Conservation (phyloP, 2,329 filamentous ascomycete species). For the Thelonectria discophora region DNA sequence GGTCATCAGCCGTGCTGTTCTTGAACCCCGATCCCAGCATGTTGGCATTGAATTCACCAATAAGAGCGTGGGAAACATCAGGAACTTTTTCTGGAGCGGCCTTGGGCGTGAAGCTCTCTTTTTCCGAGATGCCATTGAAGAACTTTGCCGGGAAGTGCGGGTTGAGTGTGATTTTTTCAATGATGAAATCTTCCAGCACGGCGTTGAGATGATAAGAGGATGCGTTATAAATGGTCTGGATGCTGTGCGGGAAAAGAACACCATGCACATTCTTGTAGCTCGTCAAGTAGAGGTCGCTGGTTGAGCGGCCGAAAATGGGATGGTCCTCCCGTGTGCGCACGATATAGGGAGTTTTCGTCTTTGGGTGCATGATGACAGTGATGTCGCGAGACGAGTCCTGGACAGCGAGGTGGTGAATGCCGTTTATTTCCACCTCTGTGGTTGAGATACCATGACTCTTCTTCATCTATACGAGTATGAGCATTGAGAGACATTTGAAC, state of each 20-base stretch:
- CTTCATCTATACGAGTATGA: neutral
- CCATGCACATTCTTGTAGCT: constrained; percentile 19
- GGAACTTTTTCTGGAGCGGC: neutral
- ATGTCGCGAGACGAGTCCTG: neutral
- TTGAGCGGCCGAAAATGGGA: constrained; percentile 5
- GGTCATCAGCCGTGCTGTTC: constrained; percentile 2
- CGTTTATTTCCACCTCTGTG: constrained; percentile 8
- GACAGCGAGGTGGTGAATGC: constrained; percentile 20
- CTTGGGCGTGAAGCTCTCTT: constrained; percentile 14
- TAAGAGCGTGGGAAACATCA: constrained; percentile 7
- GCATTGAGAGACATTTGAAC: no score
- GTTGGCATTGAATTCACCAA: constrained; percentile 29
- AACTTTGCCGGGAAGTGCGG: neutral
- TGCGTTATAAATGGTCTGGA: constrained; percentile 27
- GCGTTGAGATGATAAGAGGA: constrained; percentile 9
- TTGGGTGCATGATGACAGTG: constrained; percentile 12
- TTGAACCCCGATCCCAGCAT: constrained; percentile 22
- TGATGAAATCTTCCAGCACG: constrained; percentile 23
- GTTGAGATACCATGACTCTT: neutral
- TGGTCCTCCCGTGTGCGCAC: constrained; percentile 22
- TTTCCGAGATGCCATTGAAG: constrained; percentile 4
- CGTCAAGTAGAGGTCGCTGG: constrained; percentile 22
- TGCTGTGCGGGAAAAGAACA: constrained; percentile 18
- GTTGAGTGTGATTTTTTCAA: constrained; percentile 16
- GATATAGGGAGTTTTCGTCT: constrained; percentile 21